Evolutionary conservation across 2,329 filamentous ascomycete genomes (phyloP).

Genomic region (Aspergillus sp.): DNA sequence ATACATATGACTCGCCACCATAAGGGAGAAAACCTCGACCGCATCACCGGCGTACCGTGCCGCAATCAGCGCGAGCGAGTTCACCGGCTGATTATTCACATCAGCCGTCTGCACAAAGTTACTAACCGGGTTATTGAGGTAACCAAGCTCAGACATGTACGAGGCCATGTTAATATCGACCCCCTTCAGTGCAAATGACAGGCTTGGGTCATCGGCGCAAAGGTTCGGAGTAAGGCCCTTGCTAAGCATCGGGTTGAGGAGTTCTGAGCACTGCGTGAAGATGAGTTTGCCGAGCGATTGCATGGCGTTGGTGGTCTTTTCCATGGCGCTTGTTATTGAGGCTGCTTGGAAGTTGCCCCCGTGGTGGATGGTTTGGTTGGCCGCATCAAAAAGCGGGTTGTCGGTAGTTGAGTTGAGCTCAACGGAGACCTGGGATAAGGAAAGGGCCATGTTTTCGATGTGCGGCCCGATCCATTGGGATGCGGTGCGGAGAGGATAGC

Average conservation of each 20-base stretch:
- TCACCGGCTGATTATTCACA: constrained; percentile 67
- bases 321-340: constrained; percentile 63
- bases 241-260: constrained; percentile 62
- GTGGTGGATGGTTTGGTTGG: constrained; percentile 49
- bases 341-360: constrained; percentile 70
- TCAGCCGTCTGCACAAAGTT: constrained; percentile 66
- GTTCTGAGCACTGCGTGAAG: constrained; percentile 62
- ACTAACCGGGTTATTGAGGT: constrained; percentile 62
- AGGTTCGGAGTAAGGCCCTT: constrained; percentile 65
- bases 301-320: constrained; percentile 54
- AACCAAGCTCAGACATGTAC: constrained; percentile 62
- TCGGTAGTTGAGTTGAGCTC: constrained; percentile 69
- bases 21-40: constrained; percentile 56
- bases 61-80: constrained; percentile 62
- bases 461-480: constrained; percentile 69
- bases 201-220: constrained; percentile 52
- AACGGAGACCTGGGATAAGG: constrained; percentile 55
- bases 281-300: constrained; percentile 63
- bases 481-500: constrained; percentile 64
- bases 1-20: constrained; percentile 56
- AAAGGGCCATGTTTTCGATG: constrained; percentile 62
- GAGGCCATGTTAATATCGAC: constrained; percentile 66
- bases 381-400: constrained; percentile 61
- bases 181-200: constrained; percentile 63
- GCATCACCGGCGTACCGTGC: constrained; percentile 59